A percentile compares a stretch with the other conserved stretches of the same genome.
These are phyloP conservation scores for Fusarium cicatricum DNA, from an alignment of 2,329 filamentous ascomycete genomes.

Conservation along the genomic window DNA sequence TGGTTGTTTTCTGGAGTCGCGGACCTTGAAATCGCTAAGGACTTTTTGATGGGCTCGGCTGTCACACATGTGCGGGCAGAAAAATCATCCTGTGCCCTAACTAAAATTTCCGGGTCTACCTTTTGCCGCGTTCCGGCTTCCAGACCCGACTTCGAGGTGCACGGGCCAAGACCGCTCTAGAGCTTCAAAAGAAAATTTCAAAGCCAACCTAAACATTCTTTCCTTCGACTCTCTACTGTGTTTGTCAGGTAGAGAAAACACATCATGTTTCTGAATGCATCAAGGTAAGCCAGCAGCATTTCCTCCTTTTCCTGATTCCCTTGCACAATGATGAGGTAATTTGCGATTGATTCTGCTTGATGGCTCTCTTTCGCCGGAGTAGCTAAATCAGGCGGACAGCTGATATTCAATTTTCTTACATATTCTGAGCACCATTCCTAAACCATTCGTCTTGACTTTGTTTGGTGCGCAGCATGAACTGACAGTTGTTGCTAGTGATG, in stretches of 20 bases:
- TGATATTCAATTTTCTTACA: slow-evolving; percentile 98
- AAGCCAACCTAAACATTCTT: background rate
- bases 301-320: slow-evolving; percentile 7
- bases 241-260: slow-evolving; percentile 34
- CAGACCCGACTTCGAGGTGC: slow-evolving; percentile 9
- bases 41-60: slow-evolving; percentile 53
- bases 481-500: slow-evolving; percentile 34
- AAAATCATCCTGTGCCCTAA: slow-evolving; percentile 55
- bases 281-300: slow-evolving; percentile 42
- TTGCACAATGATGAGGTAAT: slow-evolving; percentile 85
- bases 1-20: slow-evolving; percentile 49
- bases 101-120: slow-evolving; percentile 45
- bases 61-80: slow-evolving; percentile 51
- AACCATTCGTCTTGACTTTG: slow-evolving; percentile 36
- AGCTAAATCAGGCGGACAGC: slow-evolving; percentile 76
- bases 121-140: slow-evolving; percentile 38
- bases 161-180: slow-evolving; percentile 30
- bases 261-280: slow-evolving; percentile 9
- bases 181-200: slow-evolving; percentile 44
- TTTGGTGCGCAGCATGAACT: slow-evolving; percentile 35
- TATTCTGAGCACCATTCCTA: slow-evolving; percentile 77
- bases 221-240: too few relatives aligned
- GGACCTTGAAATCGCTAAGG: slow-evolving; percentile 50
- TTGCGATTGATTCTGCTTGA: slow-evolving; percentile 94
- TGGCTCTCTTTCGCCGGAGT: slow-evolving; percentile 91